phyloP scores from a whole-genome alignment of 306 rosid genomes.

The Vicia sativa region DNA sequence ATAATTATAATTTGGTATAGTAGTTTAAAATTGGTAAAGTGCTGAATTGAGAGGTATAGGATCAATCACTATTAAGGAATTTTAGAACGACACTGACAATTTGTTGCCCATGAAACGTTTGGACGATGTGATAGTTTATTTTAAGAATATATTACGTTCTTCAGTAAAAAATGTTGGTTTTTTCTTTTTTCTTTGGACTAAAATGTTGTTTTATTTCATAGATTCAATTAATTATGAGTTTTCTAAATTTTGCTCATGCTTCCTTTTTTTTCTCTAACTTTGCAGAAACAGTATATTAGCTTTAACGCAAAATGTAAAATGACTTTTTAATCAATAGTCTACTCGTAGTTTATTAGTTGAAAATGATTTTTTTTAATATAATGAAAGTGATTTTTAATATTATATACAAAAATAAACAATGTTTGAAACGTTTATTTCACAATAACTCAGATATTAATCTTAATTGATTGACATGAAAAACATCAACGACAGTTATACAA shows the following conservation, averaged over 20 bases:
- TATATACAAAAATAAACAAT: neutral
- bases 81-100: neutral
- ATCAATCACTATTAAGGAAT: neutral
- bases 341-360: neutral
- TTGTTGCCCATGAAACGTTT: neutral
- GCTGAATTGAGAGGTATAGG: neutral
- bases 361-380: neutral
- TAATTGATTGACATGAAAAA: neutral
- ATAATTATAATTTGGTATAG: neutral
- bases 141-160: neutral
- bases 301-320: neutral
- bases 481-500: too few species aligned
- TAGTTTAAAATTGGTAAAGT: neutral
- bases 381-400: neutral
- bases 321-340: too few species aligned
- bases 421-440: neutral
- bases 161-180: neutral
- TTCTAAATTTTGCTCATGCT: neutral
- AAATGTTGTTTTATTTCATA: neutral
- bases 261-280: neutral
- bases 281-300: neutral
- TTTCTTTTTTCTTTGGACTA: neutral
- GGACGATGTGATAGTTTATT: slow-evolving; percentile 27
- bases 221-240: neutral
- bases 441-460: neutral